phyloP scores from a whole-genome alignment of 768 basidiomycete species.

The Boletus bicolor region DNA sequence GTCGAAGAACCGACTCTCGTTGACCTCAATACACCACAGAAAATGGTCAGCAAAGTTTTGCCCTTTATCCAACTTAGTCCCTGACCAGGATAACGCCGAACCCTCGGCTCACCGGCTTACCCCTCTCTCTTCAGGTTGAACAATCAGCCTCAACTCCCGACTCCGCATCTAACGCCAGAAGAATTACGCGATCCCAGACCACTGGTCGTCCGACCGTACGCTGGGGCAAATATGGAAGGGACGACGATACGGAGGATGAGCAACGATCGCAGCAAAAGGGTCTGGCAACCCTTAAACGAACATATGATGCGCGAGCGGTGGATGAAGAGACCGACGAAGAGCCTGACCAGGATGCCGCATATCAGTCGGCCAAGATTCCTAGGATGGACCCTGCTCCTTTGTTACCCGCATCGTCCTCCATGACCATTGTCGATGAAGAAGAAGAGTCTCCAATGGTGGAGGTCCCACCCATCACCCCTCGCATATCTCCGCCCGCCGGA shows the following conservation, averaged over 20 bases:
- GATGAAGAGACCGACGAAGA: conserved; percentile 36
- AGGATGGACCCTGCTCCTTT: conserved; percentile 27
- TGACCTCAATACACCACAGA: conserved; percentile 22
- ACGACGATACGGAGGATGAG: conserved; percentile 29
- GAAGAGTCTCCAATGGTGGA: conserved; percentile 13
- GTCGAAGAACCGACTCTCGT: conserved; percentile 25
- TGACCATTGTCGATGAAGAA: conserved; percentile 28
- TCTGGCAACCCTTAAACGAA: conserved; percentile 29
- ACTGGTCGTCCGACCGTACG: conserved; percentile 33
- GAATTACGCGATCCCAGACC: conserved; percentile 35
- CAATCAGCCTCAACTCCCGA: conserved; percentile 21
- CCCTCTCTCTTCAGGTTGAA: conserved; percentile 26
- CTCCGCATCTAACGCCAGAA: conserved; percentile 20
- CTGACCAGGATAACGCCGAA: conserved; percentile 30
- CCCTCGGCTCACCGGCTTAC: conserved; percentile 23
- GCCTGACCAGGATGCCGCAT: conserved; percentile 14
- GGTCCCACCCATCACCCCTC: conserved; percentile 3
- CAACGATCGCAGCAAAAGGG: conserved; percentile 12
- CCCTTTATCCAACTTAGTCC: conserved; percentile 28
- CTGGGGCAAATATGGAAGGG: conserved; percentile 33
- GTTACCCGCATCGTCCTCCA: conserved; percentile 27
- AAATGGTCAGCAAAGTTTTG: conserved; percentile 32
- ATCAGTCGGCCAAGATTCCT: conserved; percentile 28
- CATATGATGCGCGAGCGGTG: conserved; percentile 34
- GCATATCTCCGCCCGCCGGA: conserved; percentile 28